phyloP scores from a whole-genome alignment of 2,329 filamentous ascomycete genomes.

The Colletotrichum agaves region DNA sequence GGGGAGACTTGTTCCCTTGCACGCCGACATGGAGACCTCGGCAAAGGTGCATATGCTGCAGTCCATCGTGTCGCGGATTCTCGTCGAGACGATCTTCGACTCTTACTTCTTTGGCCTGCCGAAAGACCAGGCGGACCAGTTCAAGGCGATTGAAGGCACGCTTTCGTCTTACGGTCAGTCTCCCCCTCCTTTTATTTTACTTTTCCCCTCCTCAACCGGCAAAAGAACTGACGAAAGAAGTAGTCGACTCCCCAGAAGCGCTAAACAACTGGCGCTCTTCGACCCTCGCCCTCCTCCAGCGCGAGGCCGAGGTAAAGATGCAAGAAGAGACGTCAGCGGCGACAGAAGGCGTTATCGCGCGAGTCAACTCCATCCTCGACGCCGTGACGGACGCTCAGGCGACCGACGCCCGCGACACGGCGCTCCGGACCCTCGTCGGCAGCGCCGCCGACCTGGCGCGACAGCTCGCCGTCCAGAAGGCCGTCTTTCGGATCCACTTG shows the following conservation, averaged over 20 bases:
- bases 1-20: constrained; percentile 65
- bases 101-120: constrained; percentile 73
- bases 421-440: constrained; percentile 63
- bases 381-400: constrained; percentile 55
- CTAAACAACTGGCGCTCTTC: constrained; percentile 75
- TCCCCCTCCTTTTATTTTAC: not conserved
- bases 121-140: constrained; percentile 60
- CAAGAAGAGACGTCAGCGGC: constrained; percentile 56
- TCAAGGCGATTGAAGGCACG: constrained; percentile 61
- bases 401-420: constrained; percentile 59
- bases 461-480: constrained; percentile 67
- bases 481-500: constrained; percentile 66
- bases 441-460: constrained; percentile 67
- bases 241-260: constrained; percentile 59
- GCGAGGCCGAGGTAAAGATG: constrained; percentile 60
- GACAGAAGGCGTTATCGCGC: constrained; percentile 55
- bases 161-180: constrained; percentile 47
- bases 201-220: not conserved
- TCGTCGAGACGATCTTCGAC: constrained; percentile 71
- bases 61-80: constrained; percentile 66
- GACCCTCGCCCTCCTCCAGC: constrained; percentile 69
- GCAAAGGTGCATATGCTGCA: constrained; percentile 72
- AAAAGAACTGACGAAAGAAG: constrained; percentile 26
- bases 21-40: constrained; percentile 62
- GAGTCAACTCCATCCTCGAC: constrained; percentile 61